Evolutionary conservation across 495 filamentous ascomycete species (phyloP).

Genomic region (Penicillium soppii): DNA sequence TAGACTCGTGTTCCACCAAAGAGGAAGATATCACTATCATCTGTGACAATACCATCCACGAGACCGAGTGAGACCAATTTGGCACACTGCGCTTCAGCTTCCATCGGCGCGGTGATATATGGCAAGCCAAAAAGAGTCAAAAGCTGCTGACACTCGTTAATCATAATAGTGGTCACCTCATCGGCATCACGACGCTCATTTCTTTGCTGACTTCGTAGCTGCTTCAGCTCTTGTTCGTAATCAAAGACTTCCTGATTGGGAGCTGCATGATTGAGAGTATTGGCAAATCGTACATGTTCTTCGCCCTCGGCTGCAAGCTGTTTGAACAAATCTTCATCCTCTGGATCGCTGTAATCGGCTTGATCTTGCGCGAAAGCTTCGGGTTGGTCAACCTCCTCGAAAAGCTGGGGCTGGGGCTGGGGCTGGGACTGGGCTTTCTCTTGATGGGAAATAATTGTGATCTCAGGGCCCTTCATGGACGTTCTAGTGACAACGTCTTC

Average conservation of each 20-base stretch:
- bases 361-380: conserved; percentile 36
- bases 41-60: conserved; percentile 97
- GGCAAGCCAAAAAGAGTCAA: conserved; percentile 88
- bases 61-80: conserved; percentile 81
- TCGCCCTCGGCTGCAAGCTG: conserved; percentile 86
- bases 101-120: conserved; percentile 97
- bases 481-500: conserved; percentile 44
- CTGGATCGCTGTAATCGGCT: conserved; percentile 73
- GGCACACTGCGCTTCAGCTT: conserved; percentile 97
- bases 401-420: conserved; percentile 1
- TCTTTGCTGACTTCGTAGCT: conserved; percentile 87
- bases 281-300: conserved; percentile 90
- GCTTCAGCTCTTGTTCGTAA: conserved; percentile 83
- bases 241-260: conserved; percentile 63
- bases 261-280: conserved; percentile 68
- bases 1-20: conserved; percentile 96
- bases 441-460: conserved; percentile 23
- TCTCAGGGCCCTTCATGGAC: conserved; percentile 1
- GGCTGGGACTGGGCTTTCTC: neutral
- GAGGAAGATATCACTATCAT: conserved; percentile 95
- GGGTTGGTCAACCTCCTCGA: conserved; percentile 22
- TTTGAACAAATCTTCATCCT: conserved; percentile 83
- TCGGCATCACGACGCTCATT: conserved; percentile 95
- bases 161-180: conserved; percentile 92
- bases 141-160: conserved; percentile 89